Evolutionary conservation across 2,329 filamentous ascomycete species (phyloP).

Genomic region (Xylaria sp.): DNA sequence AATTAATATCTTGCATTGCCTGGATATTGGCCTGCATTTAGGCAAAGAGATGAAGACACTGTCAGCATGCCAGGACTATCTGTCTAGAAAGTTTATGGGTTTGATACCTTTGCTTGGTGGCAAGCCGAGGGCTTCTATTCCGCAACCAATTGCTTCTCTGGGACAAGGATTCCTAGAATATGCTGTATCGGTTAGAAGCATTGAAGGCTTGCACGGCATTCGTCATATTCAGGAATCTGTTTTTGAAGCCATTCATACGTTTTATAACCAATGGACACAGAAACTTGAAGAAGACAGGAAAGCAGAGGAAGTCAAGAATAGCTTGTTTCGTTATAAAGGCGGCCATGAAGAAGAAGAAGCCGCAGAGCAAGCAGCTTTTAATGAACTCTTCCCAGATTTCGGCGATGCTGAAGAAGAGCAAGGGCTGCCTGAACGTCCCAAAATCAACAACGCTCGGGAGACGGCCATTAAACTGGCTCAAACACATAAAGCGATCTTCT

Average conservation of each 20-base stretch:
- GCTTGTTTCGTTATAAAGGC: constrained; percentile 85
- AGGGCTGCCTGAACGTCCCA: constrained; percentile 43
- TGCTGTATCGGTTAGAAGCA: constrained; percentile 55
- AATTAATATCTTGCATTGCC: constrained; percentile 79
- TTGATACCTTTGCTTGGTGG: constrained; percentile 68
- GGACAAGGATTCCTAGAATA: constrained; percentile 63
- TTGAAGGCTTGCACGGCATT: constrained; percentile 60
- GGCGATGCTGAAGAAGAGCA: constrained; percentile 63
- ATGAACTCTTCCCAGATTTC: constrained; percentile 83
- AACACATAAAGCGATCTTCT: constrained; percentile 66
- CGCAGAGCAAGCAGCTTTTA: constrained; percentile 77
- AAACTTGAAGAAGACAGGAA: constrained; percentile 80
- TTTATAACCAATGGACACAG: constrained; percentile 83
- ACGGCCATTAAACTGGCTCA: constrained; percentile 70
- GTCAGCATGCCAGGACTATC: constrained; percentile 21
- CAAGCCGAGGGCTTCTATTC: constrained; percentile 45
- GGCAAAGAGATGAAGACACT: constrained; percentile 57
- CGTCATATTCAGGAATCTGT: constrained; percentile 62
- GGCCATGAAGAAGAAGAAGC: constrained; percentile 80
- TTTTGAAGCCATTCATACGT: constrained; percentile 73
- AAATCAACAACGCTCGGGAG: constrained; percentile 59
- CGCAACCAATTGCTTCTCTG: constrained; percentile 43
- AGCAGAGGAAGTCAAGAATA: constrained; percentile 76
- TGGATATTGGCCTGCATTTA: constrained; percentile 79
- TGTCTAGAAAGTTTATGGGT: constrained; percentile 53